phyloP scores from a whole-genome alignment of 345 rosid species.

The Lepidium aucheri region DNA sequence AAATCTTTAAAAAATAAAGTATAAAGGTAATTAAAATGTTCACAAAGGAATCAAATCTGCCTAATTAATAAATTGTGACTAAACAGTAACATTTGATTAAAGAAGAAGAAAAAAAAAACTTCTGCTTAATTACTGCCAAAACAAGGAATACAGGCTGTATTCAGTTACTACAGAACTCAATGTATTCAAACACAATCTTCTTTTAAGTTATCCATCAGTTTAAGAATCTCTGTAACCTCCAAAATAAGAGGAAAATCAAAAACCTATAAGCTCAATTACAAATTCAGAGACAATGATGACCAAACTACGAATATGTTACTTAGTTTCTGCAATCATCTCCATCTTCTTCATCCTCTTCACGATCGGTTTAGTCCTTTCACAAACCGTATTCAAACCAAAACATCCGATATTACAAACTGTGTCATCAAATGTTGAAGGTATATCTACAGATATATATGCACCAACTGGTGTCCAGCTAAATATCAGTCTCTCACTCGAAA shows the following conservation, averaged over 20 bases:
- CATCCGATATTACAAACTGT: constrained; percentile 28
- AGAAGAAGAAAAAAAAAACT: background rate
- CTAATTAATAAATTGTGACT: background rate
- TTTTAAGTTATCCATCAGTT: background rate
- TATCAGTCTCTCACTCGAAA: constrained; percentile 34
- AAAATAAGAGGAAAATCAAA: background rate
- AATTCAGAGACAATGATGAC: background rate
- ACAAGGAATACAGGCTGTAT: background rate
- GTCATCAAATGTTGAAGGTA: constrained; percentile 37
- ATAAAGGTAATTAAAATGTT: background rate
- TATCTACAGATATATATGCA: constrained; percentile 33
- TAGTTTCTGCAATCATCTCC: constrained; percentile 14
- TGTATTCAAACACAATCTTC: background rate
- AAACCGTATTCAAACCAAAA: constrained; percentile 49
- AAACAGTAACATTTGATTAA: background rate
- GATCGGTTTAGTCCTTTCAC: constrained; percentile 24
- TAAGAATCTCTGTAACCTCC: background rate
- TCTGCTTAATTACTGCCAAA: background rate
- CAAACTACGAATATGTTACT: constrained; percentile 11
- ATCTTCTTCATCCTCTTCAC: constrained; percentile 16
- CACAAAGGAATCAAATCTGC: background rate
- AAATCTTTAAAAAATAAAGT: background rate
- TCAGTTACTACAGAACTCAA: background rate
- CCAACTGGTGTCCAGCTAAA: constrained; percentile 34
- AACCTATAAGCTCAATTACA: background rate